A percentile compares a stretch with the other conserved stretches of the same genome.
Evolutionary conservation across 257 asterid species (phyloP).

Genomic region (Catharanthus roseus): DNA sequence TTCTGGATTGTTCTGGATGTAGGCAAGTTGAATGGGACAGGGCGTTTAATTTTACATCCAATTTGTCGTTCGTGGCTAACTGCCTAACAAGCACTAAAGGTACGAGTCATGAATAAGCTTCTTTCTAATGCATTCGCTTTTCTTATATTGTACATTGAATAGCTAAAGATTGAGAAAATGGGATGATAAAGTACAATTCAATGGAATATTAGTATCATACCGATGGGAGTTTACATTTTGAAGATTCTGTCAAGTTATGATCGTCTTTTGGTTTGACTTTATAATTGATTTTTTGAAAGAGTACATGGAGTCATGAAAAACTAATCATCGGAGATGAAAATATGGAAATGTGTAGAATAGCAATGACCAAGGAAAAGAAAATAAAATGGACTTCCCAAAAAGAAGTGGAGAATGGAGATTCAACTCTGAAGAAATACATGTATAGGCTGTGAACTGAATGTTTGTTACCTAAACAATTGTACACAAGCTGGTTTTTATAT

Average conservation of each 20-base stretch:
- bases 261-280: neutral
- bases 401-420: too few relatives aligned
- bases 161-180: neutral
- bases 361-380: neutral
- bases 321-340: neutral
- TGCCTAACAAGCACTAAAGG: conserved; percentile 59
- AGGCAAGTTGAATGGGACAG: conserved; percentile 69
- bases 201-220: neutral
- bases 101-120: conserved; percentile 8
- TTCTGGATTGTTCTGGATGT: conserved; percentile 3
- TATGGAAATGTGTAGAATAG: neutral
- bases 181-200: neutral
- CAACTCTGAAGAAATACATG: neutral
- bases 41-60: conserved; percentile 58
- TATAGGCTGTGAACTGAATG: neutral
- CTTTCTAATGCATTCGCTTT: neutral
- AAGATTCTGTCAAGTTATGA: neutral
- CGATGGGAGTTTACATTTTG: neutral
- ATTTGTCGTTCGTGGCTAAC: conserved; percentile 55
- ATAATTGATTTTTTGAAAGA: neutral
- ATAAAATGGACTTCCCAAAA: neutral
- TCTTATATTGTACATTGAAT: neutral
- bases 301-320: neutral
- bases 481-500: neutral
- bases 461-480: neutral